Conservation (phyloP, 1,284 basidiomycete genomes). For the Naganishia cerealis region DNA sequence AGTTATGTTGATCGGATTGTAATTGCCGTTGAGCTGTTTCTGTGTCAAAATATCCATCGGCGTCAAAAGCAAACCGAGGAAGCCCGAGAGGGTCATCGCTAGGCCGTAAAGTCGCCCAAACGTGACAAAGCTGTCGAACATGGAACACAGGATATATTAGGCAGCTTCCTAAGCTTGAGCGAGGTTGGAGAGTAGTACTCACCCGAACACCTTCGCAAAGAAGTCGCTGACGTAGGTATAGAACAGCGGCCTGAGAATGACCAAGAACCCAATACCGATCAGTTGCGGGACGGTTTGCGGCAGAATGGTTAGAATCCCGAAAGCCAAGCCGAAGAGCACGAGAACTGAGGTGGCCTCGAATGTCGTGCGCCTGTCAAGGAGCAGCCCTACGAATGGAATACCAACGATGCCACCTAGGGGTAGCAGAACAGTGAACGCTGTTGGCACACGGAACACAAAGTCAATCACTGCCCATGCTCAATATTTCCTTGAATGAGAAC, state of each 20-base stretch:
- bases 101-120: slow-evolving; percentile 50
- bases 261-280: slow-evolving; percentile 48
- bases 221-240: slow-evolving; percentile 50
- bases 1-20: slow-evolving; percentile 43
- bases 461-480: neutral
- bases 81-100: slow-evolving; percentile 50
- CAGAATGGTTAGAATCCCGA: slow-evolving; percentile 47
- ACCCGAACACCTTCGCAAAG: slow-evolving; percentile 46
- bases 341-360: slow-evolving; percentile 46
- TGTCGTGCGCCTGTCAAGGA: slow-evolving; percentile 48
- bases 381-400: slow-evolving; percentile 48
- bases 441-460: neutral
- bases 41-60: slow-evolving; percentile 52
- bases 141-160: neutral
- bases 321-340: slow-evolving; percentile 44
- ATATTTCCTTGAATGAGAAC: neutral
- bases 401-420: slow-evolving; percentile 52
- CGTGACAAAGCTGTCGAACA: slow-evolving; percentile 44
- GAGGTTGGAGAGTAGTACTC: slow-evolving; percentile 4
- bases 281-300: slow-evolving; percentile 42
- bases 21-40: slow-evolving; percentile 45
- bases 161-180: neutral
- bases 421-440: slow-evolving; percentile 52
- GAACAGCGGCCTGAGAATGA: slow-evolving; percentile 50
- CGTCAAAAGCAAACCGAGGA: slow-evolving; percentile 50